These are phyloP conservation scores for Pythium scleroteichum DNA, from an alignment of 352 stramenopile species.

Conservation along the genomic window DNA sequence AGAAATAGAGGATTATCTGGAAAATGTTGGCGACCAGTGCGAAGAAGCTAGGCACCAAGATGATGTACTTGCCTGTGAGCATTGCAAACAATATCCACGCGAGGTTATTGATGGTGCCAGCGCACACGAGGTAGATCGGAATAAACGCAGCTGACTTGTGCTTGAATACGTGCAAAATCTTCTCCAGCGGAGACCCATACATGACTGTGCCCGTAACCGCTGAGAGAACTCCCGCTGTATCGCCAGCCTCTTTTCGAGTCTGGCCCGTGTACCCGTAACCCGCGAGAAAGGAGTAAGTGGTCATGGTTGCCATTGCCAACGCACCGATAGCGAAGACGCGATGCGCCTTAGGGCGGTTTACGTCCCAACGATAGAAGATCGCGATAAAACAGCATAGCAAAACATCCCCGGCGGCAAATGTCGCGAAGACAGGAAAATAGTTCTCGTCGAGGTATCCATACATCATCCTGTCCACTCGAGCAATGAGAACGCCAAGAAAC, in stretches of 20 bases:
- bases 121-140: constrained; percentile 48
- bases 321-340: constrained; percentile 22
- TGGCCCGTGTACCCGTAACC: constrained; percentile 35
- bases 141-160: constrained; percentile 47
- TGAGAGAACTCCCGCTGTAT: constrained; percentile 36
- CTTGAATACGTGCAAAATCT: constrained; percentile 45
- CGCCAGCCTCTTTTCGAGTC: constrained; percentile 25
- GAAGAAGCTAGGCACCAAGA: constrained; percentile 25
- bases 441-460: constrained; percentile 51
- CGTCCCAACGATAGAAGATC: constrained; percentile 49
- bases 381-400: constrained; percentile 43
- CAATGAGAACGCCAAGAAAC: too few species aligned
- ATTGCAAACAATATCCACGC: constrained; percentile 51
- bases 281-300: constrained; percentile 38
- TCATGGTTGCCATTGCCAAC: constrained; percentile 20
- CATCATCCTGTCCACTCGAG: constrained; percentile 23
- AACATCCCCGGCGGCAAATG: constrained; percentile 38
- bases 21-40: constrained; percentile 21
- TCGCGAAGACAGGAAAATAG: constrained; percentile 52
- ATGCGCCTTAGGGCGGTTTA: constrained; percentile 36
- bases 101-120: constrained; percentile 45
- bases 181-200: constrained; percentile 55
- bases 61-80: constrained; percentile 48
- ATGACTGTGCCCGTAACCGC: constrained; percentile 45
- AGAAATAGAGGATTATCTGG: constrained; percentile 42